Evolutionary conservation across 2,329 filamentous ascomycete genomes (phyloP).

Genomic region (Verticillium klebahnii): DNA sequence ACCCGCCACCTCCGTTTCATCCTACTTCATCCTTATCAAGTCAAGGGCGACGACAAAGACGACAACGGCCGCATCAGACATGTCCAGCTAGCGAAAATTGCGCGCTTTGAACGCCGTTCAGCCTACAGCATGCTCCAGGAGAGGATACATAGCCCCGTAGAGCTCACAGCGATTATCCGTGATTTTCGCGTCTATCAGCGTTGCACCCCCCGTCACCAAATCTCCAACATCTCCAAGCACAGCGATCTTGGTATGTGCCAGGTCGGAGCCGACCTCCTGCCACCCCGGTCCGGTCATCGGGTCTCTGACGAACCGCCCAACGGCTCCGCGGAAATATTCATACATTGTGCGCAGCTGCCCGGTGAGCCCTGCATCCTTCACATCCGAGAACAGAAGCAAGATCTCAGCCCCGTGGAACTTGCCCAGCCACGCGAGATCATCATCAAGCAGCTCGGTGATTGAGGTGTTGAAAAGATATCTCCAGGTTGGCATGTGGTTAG

Average conservation of each 20-base stretch:
- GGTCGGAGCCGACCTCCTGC: constrained; percentile 13
- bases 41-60: not conserved
- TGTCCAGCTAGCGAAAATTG: no score
- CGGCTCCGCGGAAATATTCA: constrained; percentile 16
- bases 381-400: constrained; percentile 16
- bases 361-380: not conserved
- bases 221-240: constrained; percentile 15
- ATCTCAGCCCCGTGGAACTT: constrained; percentile 22
- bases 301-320: constrained; percentile 18
- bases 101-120: no score
- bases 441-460: constrained; percentile 12
- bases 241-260: constrained; percentile 14
- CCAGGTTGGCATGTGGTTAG: constrained; percentile 17
- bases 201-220: constrained; percentile 5
- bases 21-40: not conserved
- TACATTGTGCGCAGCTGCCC: constrained; percentile 16
- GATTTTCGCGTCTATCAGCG: not conserved
- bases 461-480: constrained; percentile 21
- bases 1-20: not conserved
- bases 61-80: no score
- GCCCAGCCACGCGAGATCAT: constrained; percentile 16
- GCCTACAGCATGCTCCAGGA: no score
- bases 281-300: constrained; percentile 19
- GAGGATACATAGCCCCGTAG: no score
- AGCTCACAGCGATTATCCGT: no score